Evolutionary conservation across 2,329 filamentous ascomycete genomes (phyloP), one percentile per base, ranked within the genome.

Genomic region (Beauveria sp.): DNA sequence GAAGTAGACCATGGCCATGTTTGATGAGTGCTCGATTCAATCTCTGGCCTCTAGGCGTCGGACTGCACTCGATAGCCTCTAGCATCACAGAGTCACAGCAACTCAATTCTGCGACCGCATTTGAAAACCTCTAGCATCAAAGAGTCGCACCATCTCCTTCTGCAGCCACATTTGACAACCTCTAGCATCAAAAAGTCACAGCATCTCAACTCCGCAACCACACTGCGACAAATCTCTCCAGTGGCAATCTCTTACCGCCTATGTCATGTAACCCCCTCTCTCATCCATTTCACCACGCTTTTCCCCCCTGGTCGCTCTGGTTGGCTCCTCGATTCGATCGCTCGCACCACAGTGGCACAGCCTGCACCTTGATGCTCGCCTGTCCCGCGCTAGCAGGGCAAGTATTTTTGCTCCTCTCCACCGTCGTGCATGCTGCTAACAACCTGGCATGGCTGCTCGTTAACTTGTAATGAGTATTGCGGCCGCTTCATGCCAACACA

Each of bases 241-340:
- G 18, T 38, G 18, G 5, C n/a, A 42, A 34, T 45, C 34, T 52
- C 49, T 53, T 60, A 60, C 57, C 57, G 57, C 57, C 57, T 46
- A 4, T 26, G 22, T 28, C 57, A 52, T 60, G 49, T 45, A 52
- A 53, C 47, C 57, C 55, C n/a, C n/a, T n/a, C 46, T 20, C n/a
- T 40, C 6, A 5, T 42, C 30, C 56, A 20, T 5, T 28, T 34
- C 40, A 34, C 28, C 38, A 50, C 46, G 10, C 34, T 22, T 34
- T 6, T 18, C 38, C 45, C 45, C n/a, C 24, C 14, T 9, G 8
- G 52, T 34, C 49, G 18, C 38, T 24, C 22, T 58, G 30, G 51
- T 58, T 51, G 46, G 56, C 56, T 38, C 14, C 24, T 28, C 47
- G 49, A 52, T 60, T 60, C 57, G 47, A 60, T 60, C 57, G 47